Evolutionary conservation across 2,329 filamentous ascomycete genomes (phyloP), one percentile per base, ranked within the genome.

Genomic region (Sclerotinia subarctica): DNA sequence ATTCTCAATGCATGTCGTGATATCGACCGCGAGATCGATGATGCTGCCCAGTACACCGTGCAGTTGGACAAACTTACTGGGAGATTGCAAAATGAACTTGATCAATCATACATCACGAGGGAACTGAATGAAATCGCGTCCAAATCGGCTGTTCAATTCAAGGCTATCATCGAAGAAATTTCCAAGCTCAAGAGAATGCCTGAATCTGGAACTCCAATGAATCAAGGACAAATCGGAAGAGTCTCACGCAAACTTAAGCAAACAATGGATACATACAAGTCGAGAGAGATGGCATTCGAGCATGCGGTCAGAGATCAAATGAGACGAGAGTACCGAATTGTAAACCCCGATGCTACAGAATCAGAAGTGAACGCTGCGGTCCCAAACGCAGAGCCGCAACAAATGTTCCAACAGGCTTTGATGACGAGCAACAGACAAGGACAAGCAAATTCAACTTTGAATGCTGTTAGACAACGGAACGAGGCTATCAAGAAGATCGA

Each of bases 401-500:
- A 96, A 79, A 89, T 96, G 73, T 98, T 98, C 81, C 89, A 90
- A 77, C 92, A 96, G 79, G 92, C 93, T 68, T 84, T 97, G 76
- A 87, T 96, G 82, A 87, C 90, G 81, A 91, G 88, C 78, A 90
- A 90, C 80, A 89, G 92, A 76, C 88, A 88, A 77, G 92, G 93
- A 62, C 91, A 96, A 79, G 92, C 93, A 53, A 89, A 90, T 72
- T 87, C 89, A 49, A 92, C 93, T 47, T 84, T 96, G 67, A 86
- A 86, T 73, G 92, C 92, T 72, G 93, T 96, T 47, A 86, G 90
- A 78, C 88, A 91, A 76, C 90, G 95, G 73, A 93, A 97, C 78
- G 88, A 88, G 64, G 93, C 92, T 53, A 91, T 99, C 73, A 87
- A 93, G 80, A 94, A 96, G 84, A 97, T 98, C 76, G 93, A 97